These are phyloP conservation scores for Malus hybrid DNA, from an alignment of 331 rosid species.

Conservation along the genomic window DNA sequence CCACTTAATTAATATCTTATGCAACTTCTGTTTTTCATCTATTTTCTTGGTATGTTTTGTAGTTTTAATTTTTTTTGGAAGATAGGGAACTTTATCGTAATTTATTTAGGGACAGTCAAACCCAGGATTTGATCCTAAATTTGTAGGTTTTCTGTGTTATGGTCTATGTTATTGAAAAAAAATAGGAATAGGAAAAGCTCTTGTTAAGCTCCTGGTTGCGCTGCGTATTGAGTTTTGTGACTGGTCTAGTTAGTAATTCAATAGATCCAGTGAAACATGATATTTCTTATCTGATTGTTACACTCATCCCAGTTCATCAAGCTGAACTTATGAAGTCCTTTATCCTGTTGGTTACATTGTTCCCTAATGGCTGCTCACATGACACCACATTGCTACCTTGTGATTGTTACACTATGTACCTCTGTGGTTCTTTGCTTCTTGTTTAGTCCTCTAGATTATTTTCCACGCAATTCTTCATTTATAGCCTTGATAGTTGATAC, in stretches of 20 bases:
- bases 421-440: background rate
- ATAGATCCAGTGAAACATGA: background rate
- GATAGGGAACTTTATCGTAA: background rate
- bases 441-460: background rate
- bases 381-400: background rate
- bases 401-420: background rate
- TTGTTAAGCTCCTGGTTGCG: background rate
- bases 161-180: background rate
- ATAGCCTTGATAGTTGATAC: background rate
- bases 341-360: background rate
- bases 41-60: background rate
- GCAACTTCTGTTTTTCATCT: background rate
- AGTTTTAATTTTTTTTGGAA: background rate
- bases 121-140: background rate
- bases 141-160: background rate
- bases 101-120: no score
- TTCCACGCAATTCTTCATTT: background rate
- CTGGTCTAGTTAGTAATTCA: background rate
- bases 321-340: background rate
- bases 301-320: background rate
- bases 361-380: background rate
- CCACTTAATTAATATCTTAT: slow-evolving; percentile 11
- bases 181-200: background rate
- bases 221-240: background rate
- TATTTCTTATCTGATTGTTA: background rate